Evolutionary conservation across 2,329 filamentous ascomycete genomes (phyloP), one percentile per base, ranked within the genome.

Genomic region (Podosphaera fusca): DNA sequence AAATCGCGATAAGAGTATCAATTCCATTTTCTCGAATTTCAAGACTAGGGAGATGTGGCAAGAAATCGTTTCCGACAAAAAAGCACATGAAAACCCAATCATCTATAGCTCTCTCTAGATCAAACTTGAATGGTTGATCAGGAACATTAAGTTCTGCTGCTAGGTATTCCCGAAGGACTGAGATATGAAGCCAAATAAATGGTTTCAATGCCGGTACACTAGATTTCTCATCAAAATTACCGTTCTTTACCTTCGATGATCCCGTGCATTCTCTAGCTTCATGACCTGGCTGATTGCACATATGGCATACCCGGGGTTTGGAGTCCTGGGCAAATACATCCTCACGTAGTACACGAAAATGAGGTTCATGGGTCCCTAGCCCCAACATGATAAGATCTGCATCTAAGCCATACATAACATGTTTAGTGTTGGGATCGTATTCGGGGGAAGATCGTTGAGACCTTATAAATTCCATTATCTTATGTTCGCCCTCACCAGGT

Each of bases 51-150:
- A 98, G 74, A 75, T 98, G 92, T 55, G 92, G 92, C 63, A 98
- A 73, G 72, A 98, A 98, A 73, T 98, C 94, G 70, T 98, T 98
- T 63, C 90, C 90, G 58, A 96, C 90, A 68, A 96, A 96, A 72
- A 94, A 96, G 72, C 90, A 96, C 81, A 96, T 92, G 69, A 96
- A 96, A 12, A 96, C 87, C 92, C 90, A 96, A 68, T 96, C 90
- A 69, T 96, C 92, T 59, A 96, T 79, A 33, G 89, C 89, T 62
- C 92, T 82, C 70, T 98, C 92, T 50, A 98, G 75, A 67, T 98
- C 88, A 70, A 94, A 96, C 57, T 80, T 79, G 70, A 96, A 96
- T 1, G 83, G 82, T 62, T 95, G 79, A 57, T 81, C 78, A 21
- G 87, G 83, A 38, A 95, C 82, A 65, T 85, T 78, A 64, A 98